Evolutionary conservation across 495 filamentous ascomycete genomes (phyloP).

Genomic region (Trichoderma reesei): DNA sequence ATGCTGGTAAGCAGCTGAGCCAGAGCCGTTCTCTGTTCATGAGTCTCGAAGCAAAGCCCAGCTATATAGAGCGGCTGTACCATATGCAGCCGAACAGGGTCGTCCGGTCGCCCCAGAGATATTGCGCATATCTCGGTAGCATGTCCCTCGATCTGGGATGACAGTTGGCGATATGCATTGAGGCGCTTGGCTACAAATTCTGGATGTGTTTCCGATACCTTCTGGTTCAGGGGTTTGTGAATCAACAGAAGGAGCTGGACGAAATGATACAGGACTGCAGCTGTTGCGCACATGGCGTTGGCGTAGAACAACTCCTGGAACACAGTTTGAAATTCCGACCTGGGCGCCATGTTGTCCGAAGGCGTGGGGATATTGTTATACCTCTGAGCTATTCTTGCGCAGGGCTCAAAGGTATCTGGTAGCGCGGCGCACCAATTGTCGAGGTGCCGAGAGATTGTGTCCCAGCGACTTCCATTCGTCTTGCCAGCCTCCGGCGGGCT

Average conservation of each 20-base stretch:
- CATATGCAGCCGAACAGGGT: constrained; percentile 1
- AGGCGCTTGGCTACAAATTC: background rate
- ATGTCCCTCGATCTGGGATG: background rate
- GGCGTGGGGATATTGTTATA: constrained; percentile 2
- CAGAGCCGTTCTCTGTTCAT: background rate
- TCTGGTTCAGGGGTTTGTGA: background rate
- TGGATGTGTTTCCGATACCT: background rate
- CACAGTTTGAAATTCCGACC: background rate
- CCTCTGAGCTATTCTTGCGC: background rate
- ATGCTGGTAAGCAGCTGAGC: background rate
- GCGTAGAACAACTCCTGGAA: constrained; percentile 4
- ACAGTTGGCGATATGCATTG: constrained; percentile 1
- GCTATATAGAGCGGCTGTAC: background rate
- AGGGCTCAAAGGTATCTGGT: background rate
- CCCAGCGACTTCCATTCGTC: background rate
- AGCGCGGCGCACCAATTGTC: constrained; percentile 1
- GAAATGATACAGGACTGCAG: constrained; percentile 2
- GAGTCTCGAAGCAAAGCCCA: background rate
- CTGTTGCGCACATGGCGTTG: constrained; percentile 4
- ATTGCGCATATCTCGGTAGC: background rate
- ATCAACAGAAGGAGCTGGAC: background rate
- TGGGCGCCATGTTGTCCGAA: background rate
- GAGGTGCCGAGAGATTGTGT: background rate
- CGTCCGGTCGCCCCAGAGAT: background rate
- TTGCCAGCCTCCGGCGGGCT: background rate